These are phyloP conservation scores for Castanea mollissima DNA, from an alignment of 306 rosid species.

Conservation along the genomic window DNA sequence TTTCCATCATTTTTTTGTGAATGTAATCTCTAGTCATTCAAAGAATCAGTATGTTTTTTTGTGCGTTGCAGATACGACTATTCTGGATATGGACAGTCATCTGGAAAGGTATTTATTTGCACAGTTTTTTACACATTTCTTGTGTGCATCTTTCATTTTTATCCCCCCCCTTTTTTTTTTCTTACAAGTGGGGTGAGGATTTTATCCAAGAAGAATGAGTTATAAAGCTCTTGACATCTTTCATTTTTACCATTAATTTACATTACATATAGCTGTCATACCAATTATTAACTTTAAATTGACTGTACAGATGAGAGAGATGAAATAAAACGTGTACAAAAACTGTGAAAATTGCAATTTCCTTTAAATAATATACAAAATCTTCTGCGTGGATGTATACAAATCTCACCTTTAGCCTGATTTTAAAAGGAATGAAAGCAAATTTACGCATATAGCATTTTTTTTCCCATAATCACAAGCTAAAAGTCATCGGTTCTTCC, in stretches of 20 bases:
- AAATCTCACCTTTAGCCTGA: neutral
- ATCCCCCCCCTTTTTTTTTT: too few relatives aligned
- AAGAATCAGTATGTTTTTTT: constrained; percentile 4
- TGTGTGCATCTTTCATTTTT: too few relatives aligned
- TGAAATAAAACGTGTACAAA: neutral
- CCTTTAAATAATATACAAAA: neutral
- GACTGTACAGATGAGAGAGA: too few relatives aligned
- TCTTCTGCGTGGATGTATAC: neutral
- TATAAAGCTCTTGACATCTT: too few relatives aligned
- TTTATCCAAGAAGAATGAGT: too few relatives aligned
- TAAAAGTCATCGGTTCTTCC: neutral
- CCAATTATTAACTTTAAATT: too few relatives aligned
- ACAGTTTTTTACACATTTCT: too few relatives aligned
- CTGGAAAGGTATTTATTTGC: constrained; percentile 54
- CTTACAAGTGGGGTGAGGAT: too few relatives aligned
- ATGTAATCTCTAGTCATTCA: neutral
- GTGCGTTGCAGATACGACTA: constrained; percentile 59
- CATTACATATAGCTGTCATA: too few relatives aligned
- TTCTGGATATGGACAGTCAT: constrained; percentile 80
- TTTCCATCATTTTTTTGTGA: neutral
- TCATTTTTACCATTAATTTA: too few relatives aligned
- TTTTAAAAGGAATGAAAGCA: neutral
- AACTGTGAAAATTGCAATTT: neutral
- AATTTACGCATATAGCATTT: neutral
- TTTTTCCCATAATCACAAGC: neutral